These are phyloP conservation scores for Ambrosiella xylebori DNA, from an alignment of 2,329 filamentous ascomycete species.

Conservation along the genomic window DNA sequence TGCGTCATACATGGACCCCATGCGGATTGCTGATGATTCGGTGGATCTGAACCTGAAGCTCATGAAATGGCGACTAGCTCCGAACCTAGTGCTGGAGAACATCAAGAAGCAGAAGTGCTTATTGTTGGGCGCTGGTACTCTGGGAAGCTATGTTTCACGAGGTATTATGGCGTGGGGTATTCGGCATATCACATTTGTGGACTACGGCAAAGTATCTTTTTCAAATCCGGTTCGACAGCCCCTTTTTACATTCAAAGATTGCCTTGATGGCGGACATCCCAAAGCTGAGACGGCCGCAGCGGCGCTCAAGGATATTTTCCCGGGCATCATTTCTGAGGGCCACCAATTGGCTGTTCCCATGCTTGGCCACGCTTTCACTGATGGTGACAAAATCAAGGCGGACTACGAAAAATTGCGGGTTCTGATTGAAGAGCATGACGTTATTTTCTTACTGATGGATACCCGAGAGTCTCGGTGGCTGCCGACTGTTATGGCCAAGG, in stretches of 20 bases:
- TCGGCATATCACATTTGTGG: conserved; percentile 84
- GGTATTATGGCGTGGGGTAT: conserved; percentile 94
- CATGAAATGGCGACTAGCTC: conserved; percentile 97
- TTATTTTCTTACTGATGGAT: conserved; percentile 92
- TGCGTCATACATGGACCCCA: conserved; percentile 84
- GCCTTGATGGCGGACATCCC: conserved; percentile 62
- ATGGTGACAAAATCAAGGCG: conserved; percentile 40
- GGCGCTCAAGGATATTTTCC: conserved; percentile 71
- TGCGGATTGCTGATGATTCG: conserved; percentile 73
- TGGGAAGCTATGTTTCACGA: conserved; percentile 84
- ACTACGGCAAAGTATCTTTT: conserved; percentile 84
- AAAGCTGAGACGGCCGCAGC: conserved; percentile 73
- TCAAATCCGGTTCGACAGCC: conserved; percentile 94
- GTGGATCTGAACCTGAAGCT: conserved; percentile 93
- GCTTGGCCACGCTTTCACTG: conserved; percentile 74
- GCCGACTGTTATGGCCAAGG: conserved; percentile 90
- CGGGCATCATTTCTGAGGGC: conserved; percentile 67
- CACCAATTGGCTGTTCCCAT: conserved; percentile 80
- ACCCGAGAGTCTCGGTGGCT: conserved; percentile 89
- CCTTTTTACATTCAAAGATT: conserved; percentile 80
- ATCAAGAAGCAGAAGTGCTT: conserved; percentile 86
- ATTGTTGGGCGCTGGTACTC: conserved; percentile 75
- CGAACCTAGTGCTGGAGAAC: conserved; percentile 66
- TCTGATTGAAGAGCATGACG: conserved; percentile 74
- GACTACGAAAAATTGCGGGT: conserved; percentile 61